phyloP scores from a whole-genome alignment of 2,329 filamentous ascomycete genomes.

The Acarospora socialis region DNA sequence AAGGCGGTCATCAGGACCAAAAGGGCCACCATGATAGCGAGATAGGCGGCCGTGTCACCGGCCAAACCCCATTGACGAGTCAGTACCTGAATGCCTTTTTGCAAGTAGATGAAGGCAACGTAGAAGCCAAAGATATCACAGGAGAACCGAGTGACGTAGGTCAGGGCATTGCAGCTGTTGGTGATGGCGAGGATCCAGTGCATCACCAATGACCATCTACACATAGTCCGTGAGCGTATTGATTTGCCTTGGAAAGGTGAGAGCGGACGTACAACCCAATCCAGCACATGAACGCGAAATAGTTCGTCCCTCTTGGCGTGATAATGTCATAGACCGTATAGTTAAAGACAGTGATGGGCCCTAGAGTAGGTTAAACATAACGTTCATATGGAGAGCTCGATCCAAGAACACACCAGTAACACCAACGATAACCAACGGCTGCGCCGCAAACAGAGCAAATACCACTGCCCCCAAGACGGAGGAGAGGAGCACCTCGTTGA shows the following conservation, averaged over 20 bases:
- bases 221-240: conserved; percentile 11
- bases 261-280: conserved; percentile 53
- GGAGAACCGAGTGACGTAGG: conserved; percentile 79
- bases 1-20: conserved; percentile 69
- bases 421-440: conserved; percentile 80
- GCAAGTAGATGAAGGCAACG: conserved; percentile 79
- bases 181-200: conserved; percentile 73
- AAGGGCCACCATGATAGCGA: conserved; percentile 62
- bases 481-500: conserved; percentile 79
- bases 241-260: background rate
- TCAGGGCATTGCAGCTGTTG: conserved; percentile 78
- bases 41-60: conserved; percentile 52
- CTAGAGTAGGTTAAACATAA: conserved; percentile 24
- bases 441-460: conserved; percentile 64
- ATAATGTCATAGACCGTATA: conserved; percentile 91
- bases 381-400: too few species aligned
- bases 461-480: conserved; percentile 73
- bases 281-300: conserved; percentile 84
- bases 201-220: conserved; percentile 66
- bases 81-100: conserved; percentile 80
- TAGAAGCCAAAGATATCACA: conserved; percentile 94
- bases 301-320: conserved; percentile 59
- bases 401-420: conserved; percentile 49
- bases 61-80: conserved; percentile 52
- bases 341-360: conserved; percentile 88